Evolutionary conservation across 768 basidiomycete genomes (phyloP).

Genomic region (Pleurotus djamor): DNA sequence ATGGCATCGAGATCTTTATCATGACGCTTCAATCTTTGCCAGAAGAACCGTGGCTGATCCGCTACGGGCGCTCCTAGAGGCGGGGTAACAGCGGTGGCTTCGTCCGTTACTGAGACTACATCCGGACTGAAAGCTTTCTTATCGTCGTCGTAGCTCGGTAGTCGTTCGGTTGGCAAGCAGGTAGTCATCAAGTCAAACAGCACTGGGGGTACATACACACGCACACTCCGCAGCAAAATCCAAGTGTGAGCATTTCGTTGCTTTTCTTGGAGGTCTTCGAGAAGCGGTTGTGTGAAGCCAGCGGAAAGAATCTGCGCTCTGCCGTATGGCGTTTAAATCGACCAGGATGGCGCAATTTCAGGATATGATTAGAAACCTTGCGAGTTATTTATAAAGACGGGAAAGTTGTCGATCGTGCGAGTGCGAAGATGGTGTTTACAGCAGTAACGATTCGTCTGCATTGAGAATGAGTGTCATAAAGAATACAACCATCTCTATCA

Average conservation of each 20-base stretch:
- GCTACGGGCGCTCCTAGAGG: conserved; percentile 23
- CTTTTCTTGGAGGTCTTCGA: too few relatives aligned
- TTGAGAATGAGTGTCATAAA: conserved; percentile 43
- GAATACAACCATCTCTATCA: conserved; percentile 40
- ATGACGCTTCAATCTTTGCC: conserved; percentile 22
- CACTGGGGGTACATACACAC: too few relatives aligned
- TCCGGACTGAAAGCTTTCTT: conserved; percentile 5
- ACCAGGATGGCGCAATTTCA: too few relatives aligned
- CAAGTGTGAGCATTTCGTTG: too few relatives aligned
- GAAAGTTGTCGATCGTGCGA: background rate
- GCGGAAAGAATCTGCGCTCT: too few relatives aligned
- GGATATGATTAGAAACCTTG: too few relatives aligned
- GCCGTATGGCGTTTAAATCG: too few relatives aligned
- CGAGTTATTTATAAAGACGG: background rate
- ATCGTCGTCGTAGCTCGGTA: background rate
- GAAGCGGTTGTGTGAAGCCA: too few relatives aligned
- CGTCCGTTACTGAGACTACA: conserved; percentile 3
- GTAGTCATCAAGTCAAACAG: background rate
- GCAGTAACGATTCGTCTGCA: conserved; percentile 28
- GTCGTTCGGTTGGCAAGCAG: background rate
- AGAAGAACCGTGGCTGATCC: conserved; percentile 21
- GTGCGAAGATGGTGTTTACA: background rate
- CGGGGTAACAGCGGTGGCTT: conserved; percentile 21
- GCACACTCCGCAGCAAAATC: too few relatives aligned
- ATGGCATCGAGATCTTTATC: conserved; percentile 42